Conservation (phyloP, 192 early-diverging fungal genomes). For the Jimgerdemannia lactiflua region DNA sequence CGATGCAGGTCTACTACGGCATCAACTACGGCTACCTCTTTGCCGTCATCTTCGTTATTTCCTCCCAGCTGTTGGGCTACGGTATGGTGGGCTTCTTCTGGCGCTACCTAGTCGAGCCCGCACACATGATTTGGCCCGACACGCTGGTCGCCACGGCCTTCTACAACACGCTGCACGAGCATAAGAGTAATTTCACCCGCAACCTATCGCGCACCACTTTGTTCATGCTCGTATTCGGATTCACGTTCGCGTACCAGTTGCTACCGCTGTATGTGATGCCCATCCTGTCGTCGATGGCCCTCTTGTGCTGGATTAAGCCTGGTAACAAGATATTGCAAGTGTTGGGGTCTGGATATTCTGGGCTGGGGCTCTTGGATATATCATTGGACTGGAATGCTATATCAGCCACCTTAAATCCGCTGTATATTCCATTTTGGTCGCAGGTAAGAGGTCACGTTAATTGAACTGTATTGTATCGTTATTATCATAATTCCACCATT, state of each 20-base stretch:
- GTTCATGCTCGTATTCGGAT: slow-evolving; percentile 38
- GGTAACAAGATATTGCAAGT: not conserved
- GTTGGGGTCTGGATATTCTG: not conserved
- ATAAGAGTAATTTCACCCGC: not conserved
- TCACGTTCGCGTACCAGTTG: slow-evolving; percentile 49
- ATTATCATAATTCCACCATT: too few species aligned
- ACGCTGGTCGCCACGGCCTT: slow-evolving; percentile 43
- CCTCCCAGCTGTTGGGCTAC: slow-evolving; percentile 54
- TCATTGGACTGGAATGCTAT: too few species aligned
- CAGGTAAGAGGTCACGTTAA: too few species aligned
- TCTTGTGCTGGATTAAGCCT: not conserved
- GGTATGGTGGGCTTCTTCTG: slow-evolving; percentile 34
- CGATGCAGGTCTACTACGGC: slow-evolving; percentile 66
- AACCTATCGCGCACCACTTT: slow-evolving; percentile 23
- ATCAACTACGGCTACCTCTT: slow-evolving; percentile 59
- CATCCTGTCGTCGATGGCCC: slow-evolving; percentile 41
- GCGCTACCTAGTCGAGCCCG: slow-evolving; percentile 31
- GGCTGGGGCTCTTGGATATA: too few species aligned
- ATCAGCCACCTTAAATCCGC: too few species aligned
- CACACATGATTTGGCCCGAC: slow-evolving; percentile 33
- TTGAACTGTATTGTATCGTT: too few species aligned
- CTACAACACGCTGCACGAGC: slow-evolving; percentile 39
- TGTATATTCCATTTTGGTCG: too few species aligned
- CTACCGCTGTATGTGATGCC: slow-evolving; percentile 71
- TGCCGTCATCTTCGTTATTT: slow-evolving; percentile 62